Base-by-base conservation (phyloP, 139 green algal species). In the Asterochloris erici region DNA sequence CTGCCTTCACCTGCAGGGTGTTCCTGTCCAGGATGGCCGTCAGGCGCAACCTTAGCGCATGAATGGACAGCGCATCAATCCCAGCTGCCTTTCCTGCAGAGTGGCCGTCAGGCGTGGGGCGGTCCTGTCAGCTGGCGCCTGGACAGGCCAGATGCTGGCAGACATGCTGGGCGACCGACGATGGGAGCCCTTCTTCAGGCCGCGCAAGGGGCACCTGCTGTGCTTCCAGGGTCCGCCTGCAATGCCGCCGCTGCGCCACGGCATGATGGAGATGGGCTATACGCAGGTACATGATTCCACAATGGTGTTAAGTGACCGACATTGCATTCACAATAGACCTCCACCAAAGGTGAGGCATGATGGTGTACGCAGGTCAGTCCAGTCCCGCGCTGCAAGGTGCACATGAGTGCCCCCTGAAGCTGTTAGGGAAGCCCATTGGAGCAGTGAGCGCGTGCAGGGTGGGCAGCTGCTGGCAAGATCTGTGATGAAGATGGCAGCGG, bases 261-360 rank as follows among this genome's bases (percentile, higher is more conserved):
- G 93, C 78, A 85, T 94, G n/a, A 96, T 96, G 93, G 93, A 96
- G 81, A 83, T 93, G 77, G 86, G 81, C 1, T 96, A 96, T 81
- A 91, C 90, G 60, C 88, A 92, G 78, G 82, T 81, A 28, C 38
- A 2, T 54, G 6, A 2, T 54, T 54, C 38, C 38, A 10, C 4
- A 54, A 6, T 10, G 38, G 38, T 54, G 38, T 54, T 2, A 54
- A 54, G 38, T 54, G 6, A 54, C 6, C 4, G 38, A 54, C 38
- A 54, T 54, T 54, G 38, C 38, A 54, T 2, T 54, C 6, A 54
- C 38, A 54, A 6, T 2, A 54, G 11, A 54, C 14, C 9, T 19
- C 61, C 14, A 62, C 73, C 19, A 77, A 10, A 64, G 23, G 17
- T 27, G 17, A 21, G 21, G 9, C 66, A 26, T 24, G 17, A 26